These are phyloP conservation scores for Plectranthus barbatus DNA, from an alignment of 257 asterid species.

Conservation along the genomic window DNA sequence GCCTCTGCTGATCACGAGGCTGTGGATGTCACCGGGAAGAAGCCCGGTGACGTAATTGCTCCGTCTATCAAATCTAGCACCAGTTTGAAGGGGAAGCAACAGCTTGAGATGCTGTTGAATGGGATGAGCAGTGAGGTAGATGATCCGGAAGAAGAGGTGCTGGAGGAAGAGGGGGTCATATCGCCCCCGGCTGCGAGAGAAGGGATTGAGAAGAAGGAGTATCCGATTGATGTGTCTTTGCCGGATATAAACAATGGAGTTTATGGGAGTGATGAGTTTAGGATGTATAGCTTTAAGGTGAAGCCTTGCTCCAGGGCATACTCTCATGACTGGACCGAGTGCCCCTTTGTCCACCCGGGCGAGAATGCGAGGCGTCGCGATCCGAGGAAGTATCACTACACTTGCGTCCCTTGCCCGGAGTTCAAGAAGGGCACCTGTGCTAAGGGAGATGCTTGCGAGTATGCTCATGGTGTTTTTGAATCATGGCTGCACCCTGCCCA, in stretches of 20 bases:
- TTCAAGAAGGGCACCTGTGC: conserved; percentile 77
- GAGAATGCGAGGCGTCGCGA: conserved; percentile 60
- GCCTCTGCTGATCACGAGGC: conserved; percentile 38
- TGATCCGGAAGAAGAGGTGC: too few relatives aligned
- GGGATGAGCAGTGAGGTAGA: conserved; percentile 24
- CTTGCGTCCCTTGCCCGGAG: conserved; percentile 90
- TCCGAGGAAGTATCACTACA: conserved; percentile 65
- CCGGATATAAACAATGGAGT: conserved; percentile 47
- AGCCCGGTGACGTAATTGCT: conserved; percentile 55
- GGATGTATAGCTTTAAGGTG: conserved; percentile 52
- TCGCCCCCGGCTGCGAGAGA: conserved; percentile 12
- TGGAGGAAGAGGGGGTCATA: conserved; percentile 26
- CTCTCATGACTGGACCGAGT: conserved; percentile 55
- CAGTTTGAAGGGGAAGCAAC: conserved; percentile 33
- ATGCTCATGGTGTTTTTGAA: too few relatives aligned
- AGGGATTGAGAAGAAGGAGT: conserved; percentile 59
- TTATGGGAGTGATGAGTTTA: conserved; percentile 43
- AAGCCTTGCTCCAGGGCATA: conserved; percentile 52
- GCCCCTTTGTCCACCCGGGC: conserved; percentile 53
- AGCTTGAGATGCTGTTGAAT: conserved; percentile 53
- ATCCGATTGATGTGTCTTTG: conserved; percentile 47
- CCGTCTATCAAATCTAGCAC: conserved; percentile 25
- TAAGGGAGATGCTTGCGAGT: conserved; percentile 65
- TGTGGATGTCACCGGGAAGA: conserved; percentile 47
- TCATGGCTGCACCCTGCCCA: conserved; percentile 98